Base-by-base conservation (phyloP, 73 alveolate genomes). In the Paramecium biaurelia region DNA sequence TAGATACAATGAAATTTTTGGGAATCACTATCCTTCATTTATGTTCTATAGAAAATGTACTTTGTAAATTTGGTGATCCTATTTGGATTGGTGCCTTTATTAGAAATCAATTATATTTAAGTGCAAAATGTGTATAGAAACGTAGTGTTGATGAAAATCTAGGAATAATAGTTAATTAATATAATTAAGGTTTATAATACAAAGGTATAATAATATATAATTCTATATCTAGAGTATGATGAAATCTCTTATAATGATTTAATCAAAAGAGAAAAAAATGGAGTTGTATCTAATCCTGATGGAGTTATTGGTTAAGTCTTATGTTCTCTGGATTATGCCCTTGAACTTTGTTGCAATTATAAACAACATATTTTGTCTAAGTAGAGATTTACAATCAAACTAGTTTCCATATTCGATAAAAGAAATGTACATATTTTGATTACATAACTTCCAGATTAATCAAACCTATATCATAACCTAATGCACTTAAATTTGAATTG, bases 401-500 rank as follows among this genome's bases (percentile, higher is more conserved):
- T 72, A 93, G 92, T 53, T 95, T 94, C 92, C 99, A 96, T 89
- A 72, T 93, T 23, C 97, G 98, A 9, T 18, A 57, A 57, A 96
- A 95, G 93, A 95, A 96, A 92, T 79, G 93, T 24, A 85, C 94
- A 8, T 76, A 86, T 58, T 95, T 89, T 85, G 96, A 93, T 84
- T 93, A 32, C 59, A 95, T 92, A 74, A 67, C 45, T 5, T 84
- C 37, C 20, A 92, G 42, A 37, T 26, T 56, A 21, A 92, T 56
- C 20, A 88, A 90, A 47, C 97, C 97, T 0, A 38, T 41, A 1
- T 45, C 34, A 63, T 2, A 63, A 63, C 89, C 92, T 2, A 96
- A 96, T 84, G 96, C 96, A n/a, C 92, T 70, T 58, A 96, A 96
- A 89, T 94, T 96, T 30, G 99, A 96, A 89, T 89, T 95, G 11